A percentile compares a stretch with the other conserved stretches of the same genome.
Conservation (phyloP, 2,329 filamentous ascomycete species). For the Beauveria asiatica region DNA sequence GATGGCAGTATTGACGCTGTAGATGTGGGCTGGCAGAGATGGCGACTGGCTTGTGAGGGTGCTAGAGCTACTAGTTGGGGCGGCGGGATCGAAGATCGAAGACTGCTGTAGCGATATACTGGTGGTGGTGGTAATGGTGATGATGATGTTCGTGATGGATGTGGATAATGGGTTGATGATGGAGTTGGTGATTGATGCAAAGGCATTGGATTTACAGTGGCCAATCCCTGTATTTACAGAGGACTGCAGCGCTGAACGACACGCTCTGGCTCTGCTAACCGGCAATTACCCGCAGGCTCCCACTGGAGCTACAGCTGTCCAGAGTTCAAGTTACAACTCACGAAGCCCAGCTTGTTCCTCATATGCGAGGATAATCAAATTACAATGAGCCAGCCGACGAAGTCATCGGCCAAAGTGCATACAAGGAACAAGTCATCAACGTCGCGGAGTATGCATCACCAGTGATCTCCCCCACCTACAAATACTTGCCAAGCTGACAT, state of each 20-base stretch:
- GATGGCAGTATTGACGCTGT: not conserved
- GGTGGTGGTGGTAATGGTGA: not conserved
- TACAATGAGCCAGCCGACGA: slow-evolving; percentile 23
- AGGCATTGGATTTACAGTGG: not conserved
- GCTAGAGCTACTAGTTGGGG: not conserved
- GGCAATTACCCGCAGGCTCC: not conserved
- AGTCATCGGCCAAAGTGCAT: slow-evolving; percentile 24
- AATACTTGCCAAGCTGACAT: slow-evolving; percentile 11
- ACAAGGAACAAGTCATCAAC: slow-evolving; percentile 29
- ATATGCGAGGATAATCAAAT: not conserved
- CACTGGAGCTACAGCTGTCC: not conserved
- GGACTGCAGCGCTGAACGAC: not conserved
- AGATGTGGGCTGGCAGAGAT: not conserved
- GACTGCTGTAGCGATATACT: not conserved
- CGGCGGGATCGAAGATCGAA: not conserved
- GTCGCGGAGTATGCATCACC: slow-evolving; percentile 24
- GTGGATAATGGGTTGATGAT: not conserved
- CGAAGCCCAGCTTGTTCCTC: not conserved
- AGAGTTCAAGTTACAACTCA: not conserved
- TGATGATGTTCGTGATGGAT: not conserved
- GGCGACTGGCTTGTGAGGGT: too few species aligned
- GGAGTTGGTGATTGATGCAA: not conserved
- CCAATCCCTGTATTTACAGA: not conserved
- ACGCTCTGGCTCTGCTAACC: not conserved
- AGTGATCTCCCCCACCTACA: not conserved